Evolutionary conservation across 129 eudicot genomes (phyloP), one percentile per base, ranked within the genome.

Genomic region (Apium graveolens): DNA sequence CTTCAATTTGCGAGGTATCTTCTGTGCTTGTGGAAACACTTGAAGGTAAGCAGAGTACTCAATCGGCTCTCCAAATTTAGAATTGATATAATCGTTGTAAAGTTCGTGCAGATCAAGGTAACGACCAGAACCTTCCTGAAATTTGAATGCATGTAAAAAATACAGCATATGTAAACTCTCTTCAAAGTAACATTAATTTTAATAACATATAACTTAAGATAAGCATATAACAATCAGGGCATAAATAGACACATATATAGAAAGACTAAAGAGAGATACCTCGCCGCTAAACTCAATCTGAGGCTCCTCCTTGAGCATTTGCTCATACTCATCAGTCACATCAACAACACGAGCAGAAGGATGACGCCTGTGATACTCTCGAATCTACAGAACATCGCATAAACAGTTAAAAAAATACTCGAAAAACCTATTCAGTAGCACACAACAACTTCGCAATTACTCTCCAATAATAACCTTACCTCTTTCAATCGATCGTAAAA

Each of bases 261-360:
- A 41, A 5, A 11, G 24, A 11, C 14, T 1, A 41, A 70, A 81
- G 83, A 53, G 65, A 83, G 77, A 51, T 74, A 96, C 99, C 99
- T 96, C 99, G 78, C 97, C 99, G 75, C 94, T 96, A 70, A 96
- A 96, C 84, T 96, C 99, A 85, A 96, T 80, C 70, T 77, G 85
- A 16, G 96, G 97, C 81, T 96, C 99, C 82, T 92, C 97, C 77
- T 92, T 88, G 32, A 96, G 93, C 77, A 92, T 83, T 78, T 84
- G 89, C 83, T 96, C 97, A 37, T 84, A 88, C 82, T 92, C 97
- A 63, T 96, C 97, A 69, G 77, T 88, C 18, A 87, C 77, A 80
- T 96, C 97, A 49, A 96, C 86, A 77, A 87, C 88, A 12, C 99
- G 95, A 38, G 99, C 96, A 80, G 97, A 84, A 20, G 96, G 97